Base-by-base conservation (phyloP, 441 rosid species). In the Bruguiera hainesii region DNA sequence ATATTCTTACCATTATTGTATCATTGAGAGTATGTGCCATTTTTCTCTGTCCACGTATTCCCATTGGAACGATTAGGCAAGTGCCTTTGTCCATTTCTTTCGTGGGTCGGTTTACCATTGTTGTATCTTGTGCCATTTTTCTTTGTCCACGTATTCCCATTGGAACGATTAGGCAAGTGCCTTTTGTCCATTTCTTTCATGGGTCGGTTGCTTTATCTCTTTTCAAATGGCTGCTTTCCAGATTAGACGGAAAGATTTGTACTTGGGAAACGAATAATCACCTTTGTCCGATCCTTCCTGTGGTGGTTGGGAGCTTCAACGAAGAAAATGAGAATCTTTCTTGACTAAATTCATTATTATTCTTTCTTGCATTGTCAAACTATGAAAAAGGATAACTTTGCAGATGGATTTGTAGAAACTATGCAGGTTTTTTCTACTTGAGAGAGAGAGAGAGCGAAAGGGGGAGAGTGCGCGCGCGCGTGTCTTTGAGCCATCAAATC, bases 171-270 rank as follows among this genome's bases (percentile, higher is more conserved):
- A 49, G 67, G 78, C 51, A 39, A 33, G 56, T 30, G 64, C 70
- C 33, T 71, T 72, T 71, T 80, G 80, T 79, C 82, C 72, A 74
- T 68, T 71, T 52, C 46, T 55, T 10, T 48, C 39, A 64, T 19
- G 72, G 81, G 76, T 51, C 79, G 74, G 82, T 68, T 70, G 66
- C 76, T 68, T 79, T 70, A 59, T 73, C 42, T 42, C 33, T 70
- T 72, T 62, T 51, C 64, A 69, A 61, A 25, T 63, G 61, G 63
- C 55, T 20, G 7, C 69, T 48, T 55, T 55, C 20, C 61, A 42
- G 33, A 59, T 48, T 25, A 37, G 67, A 63, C 57, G 59, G 23
- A 50, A 60, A 64, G 71, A 57, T 21, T 35, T 62, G 31, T 51
- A 66, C 9, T 5, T n/a, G 30, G 78, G 69, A 77, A 76, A 69